phyloP scores from a whole-genome alignment of 139 green algal species.

The Trebouxia sp. region DNA sequence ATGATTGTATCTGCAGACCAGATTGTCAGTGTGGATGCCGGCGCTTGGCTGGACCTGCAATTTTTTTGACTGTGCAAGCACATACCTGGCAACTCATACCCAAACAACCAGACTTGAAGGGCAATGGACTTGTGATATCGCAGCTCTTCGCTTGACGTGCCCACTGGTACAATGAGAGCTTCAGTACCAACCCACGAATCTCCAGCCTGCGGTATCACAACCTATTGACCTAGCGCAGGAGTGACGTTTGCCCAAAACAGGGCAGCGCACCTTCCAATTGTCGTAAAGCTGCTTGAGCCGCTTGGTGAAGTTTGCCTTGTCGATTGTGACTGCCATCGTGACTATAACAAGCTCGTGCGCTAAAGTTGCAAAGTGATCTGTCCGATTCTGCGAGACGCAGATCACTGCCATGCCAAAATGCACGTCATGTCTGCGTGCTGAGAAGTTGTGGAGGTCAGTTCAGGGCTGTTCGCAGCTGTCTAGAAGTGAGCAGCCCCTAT shows the following conservation, averaged over 20 bases:
- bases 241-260: too few relatives aligned
- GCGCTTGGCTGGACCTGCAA: not conserved
- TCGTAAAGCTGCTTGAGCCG: conserved; percentile 65
- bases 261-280: conserved; percentile 60
- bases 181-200: conserved; percentile 10
- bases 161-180: conserved; percentile 54
- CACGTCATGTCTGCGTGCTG: not conserved
- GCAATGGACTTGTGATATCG: conserved; percentile 90
- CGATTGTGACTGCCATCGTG: conserved; percentile 50
- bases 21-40: not conserved
- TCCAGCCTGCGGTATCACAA: not conserved
- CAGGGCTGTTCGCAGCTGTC: too few relatives aligned
- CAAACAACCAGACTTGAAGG: conserved; percentile 94
- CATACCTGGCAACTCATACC: conserved; percentile 89
- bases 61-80: not conserved
- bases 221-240: not conserved
- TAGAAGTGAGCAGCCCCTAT: too few relatives aligned
- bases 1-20: conserved; percentile 84
- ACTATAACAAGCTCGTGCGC: too few relatives aligned
- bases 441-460: too few relatives aligned
- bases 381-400: not conserved
- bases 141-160: conserved; percentile 65
- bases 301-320: conserved; percentile 52
- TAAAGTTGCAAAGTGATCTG: not conserved
- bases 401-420: not conserved